phyloP scores from a whole-genome alignment of 2,329 filamentous ascomycete species.

The Curvularia eragrostidis region DNA sequence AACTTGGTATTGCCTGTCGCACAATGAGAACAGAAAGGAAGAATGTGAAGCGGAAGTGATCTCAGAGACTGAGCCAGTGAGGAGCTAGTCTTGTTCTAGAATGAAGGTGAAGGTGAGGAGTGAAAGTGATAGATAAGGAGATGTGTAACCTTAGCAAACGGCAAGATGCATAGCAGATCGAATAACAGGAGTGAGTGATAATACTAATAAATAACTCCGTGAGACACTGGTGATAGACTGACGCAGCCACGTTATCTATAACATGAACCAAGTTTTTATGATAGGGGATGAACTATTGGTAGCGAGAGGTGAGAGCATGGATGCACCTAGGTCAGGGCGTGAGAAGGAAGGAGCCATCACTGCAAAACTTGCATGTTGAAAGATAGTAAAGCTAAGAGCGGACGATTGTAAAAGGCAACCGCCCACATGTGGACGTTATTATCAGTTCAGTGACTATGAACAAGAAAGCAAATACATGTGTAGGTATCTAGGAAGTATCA shows the following conservation, averaged over 20 bases:
- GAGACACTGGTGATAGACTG: not conserved
- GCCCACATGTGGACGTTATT: not conserved
- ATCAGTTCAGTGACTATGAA: not conserved
- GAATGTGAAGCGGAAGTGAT: not conserved
- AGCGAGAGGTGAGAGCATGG: not conserved
- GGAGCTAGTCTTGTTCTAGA: not conserved
- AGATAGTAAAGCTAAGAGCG: not conserved
- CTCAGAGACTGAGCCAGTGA: not conserved
- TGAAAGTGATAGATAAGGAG: not conserved
- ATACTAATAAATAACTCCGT: too few relatives aligned
- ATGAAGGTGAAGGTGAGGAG: not conserved
- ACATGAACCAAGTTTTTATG: not conserved
- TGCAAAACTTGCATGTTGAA: not conserved
- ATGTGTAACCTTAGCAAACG: not conserved
- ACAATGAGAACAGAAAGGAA: not conserved
- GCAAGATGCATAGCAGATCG: not conserved
- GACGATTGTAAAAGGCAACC: not conserved
- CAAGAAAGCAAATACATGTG: not conserved
- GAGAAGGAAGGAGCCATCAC: not conserved
- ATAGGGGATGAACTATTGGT: not conserved
- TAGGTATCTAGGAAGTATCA: slow-evolving; percentile 4
- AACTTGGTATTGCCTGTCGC: too few relatives aligned
- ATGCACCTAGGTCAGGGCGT: not conserved
- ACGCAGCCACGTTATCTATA: not conserved
- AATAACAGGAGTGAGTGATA: not conserved